phyloP scores from a whole-genome alignment of 139 green algal genomes.

The Micractinium sp. region DNA sequence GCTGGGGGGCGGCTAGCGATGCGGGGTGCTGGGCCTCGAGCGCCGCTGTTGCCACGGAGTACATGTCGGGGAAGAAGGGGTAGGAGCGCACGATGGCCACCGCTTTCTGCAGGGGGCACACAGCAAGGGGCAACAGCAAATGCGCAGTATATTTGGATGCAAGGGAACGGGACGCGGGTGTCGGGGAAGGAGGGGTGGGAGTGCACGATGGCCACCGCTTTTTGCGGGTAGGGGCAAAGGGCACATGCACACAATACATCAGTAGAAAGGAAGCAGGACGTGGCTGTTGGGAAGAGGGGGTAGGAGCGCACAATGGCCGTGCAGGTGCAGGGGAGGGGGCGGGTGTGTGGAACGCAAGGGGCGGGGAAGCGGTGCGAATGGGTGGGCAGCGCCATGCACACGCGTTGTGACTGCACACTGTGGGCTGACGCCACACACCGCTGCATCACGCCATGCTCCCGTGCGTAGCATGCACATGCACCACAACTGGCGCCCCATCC shows the following conservation, averaged over 20 bases:
- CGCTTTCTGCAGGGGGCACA: background rate
- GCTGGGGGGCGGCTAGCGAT: background rate
- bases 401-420: background rate
- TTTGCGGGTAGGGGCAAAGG: background rate
- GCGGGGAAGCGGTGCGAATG: background rate
- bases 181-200: background rate
- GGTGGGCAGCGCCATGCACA: background rate
- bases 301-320: background rate
- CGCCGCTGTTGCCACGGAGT: background rate
- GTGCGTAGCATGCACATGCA: too few species aligned
- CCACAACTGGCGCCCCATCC: too few species aligned
- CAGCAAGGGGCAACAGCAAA: too few species aligned
- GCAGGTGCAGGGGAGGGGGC: too few species aligned
- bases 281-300: background rate
- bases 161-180: too few species aligned
- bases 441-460: too few species aligned
- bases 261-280: too few species aligned
- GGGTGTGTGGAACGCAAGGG: too few species aligned
- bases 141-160: too few species aligned
- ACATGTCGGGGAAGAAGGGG: constrained; percentile 32
- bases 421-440: too few species aligned
- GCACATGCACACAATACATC: too few species aligned
- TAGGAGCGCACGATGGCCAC: background rate
- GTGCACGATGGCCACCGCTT: constrained; percentile 5
- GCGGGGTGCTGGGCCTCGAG: background rate